phyloP scores from a whole-genome alignment of 1,139 yeast species.

The Pichiaceae sp. region DNA sequence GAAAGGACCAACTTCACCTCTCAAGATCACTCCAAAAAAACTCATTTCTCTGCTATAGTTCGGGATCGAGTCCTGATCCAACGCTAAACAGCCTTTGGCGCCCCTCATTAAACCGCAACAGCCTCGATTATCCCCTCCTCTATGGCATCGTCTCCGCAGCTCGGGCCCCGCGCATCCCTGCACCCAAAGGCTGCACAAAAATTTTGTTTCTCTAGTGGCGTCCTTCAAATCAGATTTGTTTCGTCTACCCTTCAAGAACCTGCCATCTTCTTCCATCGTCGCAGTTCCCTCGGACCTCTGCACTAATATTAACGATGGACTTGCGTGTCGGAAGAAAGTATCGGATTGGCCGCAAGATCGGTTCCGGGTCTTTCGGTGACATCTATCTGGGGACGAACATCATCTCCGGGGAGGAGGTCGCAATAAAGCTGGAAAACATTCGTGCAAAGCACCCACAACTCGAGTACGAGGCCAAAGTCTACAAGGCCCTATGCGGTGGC shows the following conservation, averaged over 20 bases:
- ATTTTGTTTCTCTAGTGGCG: neutral
- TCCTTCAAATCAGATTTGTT: neutral
- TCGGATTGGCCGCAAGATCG: slow-evolving; percentile 92
- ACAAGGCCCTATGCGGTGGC: slow-evolving; percentile 91
- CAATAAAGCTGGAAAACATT: slow-evolving; percentile 85
- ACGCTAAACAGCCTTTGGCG: too few relatives aligned
- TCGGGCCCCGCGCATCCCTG: neutral
- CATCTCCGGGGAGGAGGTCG: slow-evolving; percentile 95
- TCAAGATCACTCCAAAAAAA: too few relatives aligned
- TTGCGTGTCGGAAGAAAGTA: slow-evolving; percentile 92
- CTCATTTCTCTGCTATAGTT: too few relatives aligned
- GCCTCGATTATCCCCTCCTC: neutral
- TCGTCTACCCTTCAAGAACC: neutral
- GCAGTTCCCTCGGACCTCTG: neutral
- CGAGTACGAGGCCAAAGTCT: slow-evolving; percentile 93
- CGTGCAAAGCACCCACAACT: slow-evolving; percentile 94
- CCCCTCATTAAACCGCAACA: too few relatives aligned
- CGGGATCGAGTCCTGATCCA: too few relatives aligned
- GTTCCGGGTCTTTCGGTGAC: slow-evolving; percentile 96
- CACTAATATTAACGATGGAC: slow-evolving; percentile 33
- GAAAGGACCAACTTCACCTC: too few relatives aligned
- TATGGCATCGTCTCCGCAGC: neutral
- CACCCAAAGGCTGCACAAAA: neutral
- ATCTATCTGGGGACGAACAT: slow-evolving; percentile 84
- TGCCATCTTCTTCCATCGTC: neutral